Evolutionary conservation across 2,329 filamentous ascomycete genomes (phyloP).

Genomic region (Scopulariopsis brevicaulis): DNA sequence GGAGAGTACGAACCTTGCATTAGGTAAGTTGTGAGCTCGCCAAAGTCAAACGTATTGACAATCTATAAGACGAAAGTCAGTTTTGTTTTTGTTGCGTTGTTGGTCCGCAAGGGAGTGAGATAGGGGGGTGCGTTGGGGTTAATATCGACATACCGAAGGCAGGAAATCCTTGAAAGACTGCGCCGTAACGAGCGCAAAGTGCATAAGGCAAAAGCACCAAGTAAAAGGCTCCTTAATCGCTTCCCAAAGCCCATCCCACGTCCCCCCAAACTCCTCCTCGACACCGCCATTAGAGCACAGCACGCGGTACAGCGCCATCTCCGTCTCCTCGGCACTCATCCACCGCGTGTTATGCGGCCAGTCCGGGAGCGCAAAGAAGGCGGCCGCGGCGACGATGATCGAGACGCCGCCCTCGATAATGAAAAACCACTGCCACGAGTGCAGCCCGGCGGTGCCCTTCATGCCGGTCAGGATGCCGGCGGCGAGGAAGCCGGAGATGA

Average conservation of each 20-base stretch:
- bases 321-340: constrained; percentile 21
- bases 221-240: constrained; percentile 23
- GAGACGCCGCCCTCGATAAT: constrained; percentile 9
- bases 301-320: constrained; percentile 21
- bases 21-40: constrained; percentile 20
- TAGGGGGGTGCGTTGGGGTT: neutral
- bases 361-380: constrained; percentile 22
- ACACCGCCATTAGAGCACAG: constrained; percentile 21
- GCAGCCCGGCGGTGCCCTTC: constrained; percentile 22
- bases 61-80: constrained; percentile 8
- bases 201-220: constrained; percentile 25
- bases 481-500: constrained; percentile 29
- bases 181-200: constrained; percentile 30
- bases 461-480: constrained; percentile 29
- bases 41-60: constrained; percentile 15
- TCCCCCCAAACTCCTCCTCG: constrained; percentile 20
- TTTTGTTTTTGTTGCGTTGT: neutral
- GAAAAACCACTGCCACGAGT: constrained; percentile 30
- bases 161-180: constrained; percentile 27
- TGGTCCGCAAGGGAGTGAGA: neutral
- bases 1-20: constrained; percentile 16
- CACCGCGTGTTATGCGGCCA: constrained; percentile 20
- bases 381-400: constrained; percentile 17
- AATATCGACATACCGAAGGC: constrained; percentile 18
- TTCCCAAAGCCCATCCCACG: constrained; percentile 21